phyloP scores from a whole-genome alignment of 2,329 filamentous ascomycete species.

The Onygenales sp. region DNA sequence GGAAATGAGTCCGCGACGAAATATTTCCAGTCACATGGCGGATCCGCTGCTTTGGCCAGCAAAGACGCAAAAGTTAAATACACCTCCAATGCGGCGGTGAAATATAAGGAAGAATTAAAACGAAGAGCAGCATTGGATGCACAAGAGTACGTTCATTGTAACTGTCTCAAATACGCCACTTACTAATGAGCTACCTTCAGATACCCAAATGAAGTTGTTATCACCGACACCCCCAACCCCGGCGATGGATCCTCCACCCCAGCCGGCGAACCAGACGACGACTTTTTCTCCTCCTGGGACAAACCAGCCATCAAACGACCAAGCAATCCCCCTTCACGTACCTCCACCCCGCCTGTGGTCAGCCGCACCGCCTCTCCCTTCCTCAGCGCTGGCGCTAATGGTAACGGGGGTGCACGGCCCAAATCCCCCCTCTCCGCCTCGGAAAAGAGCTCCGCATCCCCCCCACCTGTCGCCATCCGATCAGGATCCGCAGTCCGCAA shows the following conservation, averaged over 20 bases:
- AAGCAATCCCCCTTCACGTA: conserved; percentile 85
- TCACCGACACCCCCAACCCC: conserved; percentile 61
- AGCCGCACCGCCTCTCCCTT: conserved; percentile 85
- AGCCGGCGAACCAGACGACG: conserved; percentile 72
- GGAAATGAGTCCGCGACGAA: conserved; percentile 97
- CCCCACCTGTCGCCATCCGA: conserved; percentile 57
- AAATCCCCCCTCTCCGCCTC: conserved; percentile 66
- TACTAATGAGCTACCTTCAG: conserved; percentile 36
- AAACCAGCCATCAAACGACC: conserved; percentile 95
- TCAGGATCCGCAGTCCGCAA: conserved; percentile 78
- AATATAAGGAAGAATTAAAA: conserved; percentile 97
- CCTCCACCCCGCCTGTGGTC: conserved; percentile 71
- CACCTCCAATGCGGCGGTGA: conserved; percentile 80
- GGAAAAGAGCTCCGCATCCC: conserved; percentile 36
- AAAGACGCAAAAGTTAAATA: conserved; percentile 98
- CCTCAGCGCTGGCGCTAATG: conserved; percentile 59
- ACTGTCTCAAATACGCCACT: not conserved
- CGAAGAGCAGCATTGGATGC: conserved; percentile 73
- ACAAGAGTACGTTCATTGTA: conserved; percentile 57
- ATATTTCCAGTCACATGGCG: conserved; percentile 95
- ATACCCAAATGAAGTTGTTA: conserved; percentile 74
- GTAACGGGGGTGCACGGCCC: conserved; percentile 62
- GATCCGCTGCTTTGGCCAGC: conserved; percentile 84
- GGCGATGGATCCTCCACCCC: conserved; percentile 62
- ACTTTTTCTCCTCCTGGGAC: conserved; percentile 99